Evolutionary conservation across 192 early-diverging fungal genomes (phyloP), one percentile per base, ranked within the genome.

Genomic region (Neocallimastix lanati): DNA sequence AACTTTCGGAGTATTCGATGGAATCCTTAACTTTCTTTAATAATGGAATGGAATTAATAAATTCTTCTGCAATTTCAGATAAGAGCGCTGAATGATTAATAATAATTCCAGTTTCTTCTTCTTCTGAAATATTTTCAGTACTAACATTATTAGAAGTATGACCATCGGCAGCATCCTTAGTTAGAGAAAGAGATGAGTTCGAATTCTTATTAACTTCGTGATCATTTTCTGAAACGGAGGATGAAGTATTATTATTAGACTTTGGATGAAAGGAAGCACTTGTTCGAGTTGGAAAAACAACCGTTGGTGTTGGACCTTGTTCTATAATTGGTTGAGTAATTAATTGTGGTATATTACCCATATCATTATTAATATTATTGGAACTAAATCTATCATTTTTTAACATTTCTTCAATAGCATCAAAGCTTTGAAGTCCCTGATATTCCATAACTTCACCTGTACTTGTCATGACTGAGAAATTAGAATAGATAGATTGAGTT

Each of bases 1-100:
- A 97, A 82, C 89, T 91, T 77, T 92, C 88, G 76, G 89, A 88
- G 82, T 97, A 94, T 84, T 95, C 92, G 28, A 96, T 85, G 12
- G 87, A 88, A 78, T 96, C 93, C 78, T 93, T 93, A 36, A 87
- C 86, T 58, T 90, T 89, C 11, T 90, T 92, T 33, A 86, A 84
- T 37, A 90, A 80, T 25, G 85, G 86, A 29, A 94, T 82, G 11
- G 88, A 80, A 29, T 84, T 82, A 25, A 87, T 86, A 82, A 94
- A 93, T 18, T 88, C 85, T 77, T 85, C 85, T 9, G 93, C 91
- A 15, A 94, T 92, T 78, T 87, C 82, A 9, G 92, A 92, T 27
- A 94, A 84, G 80, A 94, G 84, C 5, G 92, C 93, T 0, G 92
- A 90, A 78, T 94, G 40, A 2, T 50, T 18, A 50, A 50, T 50